phyloP scores from a whole-genome alignment of 2,329 filamentous ascomycete genomes.

The Exophiala calicioides region DNA sequence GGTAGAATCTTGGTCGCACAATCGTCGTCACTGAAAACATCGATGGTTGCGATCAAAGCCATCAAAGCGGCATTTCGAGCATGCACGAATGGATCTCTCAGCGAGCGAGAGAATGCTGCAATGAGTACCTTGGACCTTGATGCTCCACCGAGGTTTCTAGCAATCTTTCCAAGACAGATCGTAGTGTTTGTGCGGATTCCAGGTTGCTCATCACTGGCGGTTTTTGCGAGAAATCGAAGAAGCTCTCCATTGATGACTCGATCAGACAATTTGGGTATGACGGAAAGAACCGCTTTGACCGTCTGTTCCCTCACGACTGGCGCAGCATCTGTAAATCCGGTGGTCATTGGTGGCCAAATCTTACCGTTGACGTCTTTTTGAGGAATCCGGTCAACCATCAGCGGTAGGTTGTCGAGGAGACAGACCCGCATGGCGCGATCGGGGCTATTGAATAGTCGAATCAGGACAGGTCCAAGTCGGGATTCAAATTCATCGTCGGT shows the following conservation, averaged over 20 bases:
- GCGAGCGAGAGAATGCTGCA: conserved; percentile 84
- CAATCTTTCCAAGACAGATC: conserved; percentile 95
- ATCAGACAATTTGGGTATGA: conserved; percentile 88
- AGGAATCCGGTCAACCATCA: conserved; percentile 87
- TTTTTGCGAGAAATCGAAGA: conserved; percentile 86
- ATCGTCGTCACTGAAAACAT: conserved; percentile 87
- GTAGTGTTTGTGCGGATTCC: conserved; percentile 98
- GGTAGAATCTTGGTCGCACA: conserved; percentile 82
- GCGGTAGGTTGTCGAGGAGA: conserved; percentile 79
- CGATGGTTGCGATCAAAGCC: conserved; percentile 79
- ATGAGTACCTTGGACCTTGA: conserved; percentile 87
- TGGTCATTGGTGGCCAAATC: conserved; percentile 93
- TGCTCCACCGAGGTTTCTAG: conserved; percentile 74
- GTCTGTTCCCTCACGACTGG: conserved; percentile 94
- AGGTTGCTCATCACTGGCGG: conserved; percentile 94
- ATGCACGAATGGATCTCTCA: conserved; percentile 92
- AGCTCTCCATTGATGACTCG: conserved; percentile 92
- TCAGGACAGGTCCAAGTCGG: conserved; percentile 79
- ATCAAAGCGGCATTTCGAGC: conserved; percentile 86
- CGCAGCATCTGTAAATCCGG: conserved; percentile 88
- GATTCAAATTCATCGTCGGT: conserved; percentile 85
- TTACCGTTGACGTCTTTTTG: conserved; percentile 93
- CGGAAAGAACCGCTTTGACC: conserved; percentile 84
- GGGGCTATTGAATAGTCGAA: conserved; percentile 85
- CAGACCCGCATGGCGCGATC: conserved; percentile 91